Conservation (phyloP, 495 filamentous ascomycete genomes). For the Penicillium soppii region DNA sequence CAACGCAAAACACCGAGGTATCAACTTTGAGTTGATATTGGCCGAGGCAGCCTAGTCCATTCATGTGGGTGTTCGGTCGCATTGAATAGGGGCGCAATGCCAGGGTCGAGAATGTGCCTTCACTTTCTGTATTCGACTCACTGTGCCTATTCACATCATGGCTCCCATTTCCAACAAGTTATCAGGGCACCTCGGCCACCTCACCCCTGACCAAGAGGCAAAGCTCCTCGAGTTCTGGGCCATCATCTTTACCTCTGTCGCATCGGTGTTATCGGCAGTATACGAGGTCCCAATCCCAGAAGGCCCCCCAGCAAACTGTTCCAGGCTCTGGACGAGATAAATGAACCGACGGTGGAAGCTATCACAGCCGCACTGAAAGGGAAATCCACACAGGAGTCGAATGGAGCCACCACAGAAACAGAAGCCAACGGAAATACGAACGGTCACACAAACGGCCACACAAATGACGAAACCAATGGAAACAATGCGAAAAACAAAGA, state of each 20-base stretch:
- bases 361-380: conserved; percentile 18
- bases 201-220: conserved; percentile 14
- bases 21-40: background rate
- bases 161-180: conserved; percentile 1
- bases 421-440: background rate
- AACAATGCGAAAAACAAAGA: background rate
- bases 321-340: conserved; percentile 13
- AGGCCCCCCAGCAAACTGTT: conserved; percentile 17
- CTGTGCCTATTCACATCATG: conserved; percentile 2
- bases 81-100: background rate
- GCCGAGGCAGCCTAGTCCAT: background rate
- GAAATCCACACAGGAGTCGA: background rate
- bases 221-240: conserved; percentile 22
- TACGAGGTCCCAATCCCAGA: conserved; percentile 18
- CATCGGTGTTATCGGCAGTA: conserved; percentile 14
- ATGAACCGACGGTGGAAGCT: conserved; percentile 21
- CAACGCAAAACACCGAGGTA: background rate
- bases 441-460: background rate
- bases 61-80: conserved; percentile 7
- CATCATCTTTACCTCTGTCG: conserved; percentile 15
- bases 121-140: background rate
- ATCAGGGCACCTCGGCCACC: conserved; percentile 17
- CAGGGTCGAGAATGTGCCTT: background rate
- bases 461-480: background rate
- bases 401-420: background rate